Base-by-base conservation (phyloP, 805 yeast genomes). In the Yamadazyma paraphyllophila region DNA sequence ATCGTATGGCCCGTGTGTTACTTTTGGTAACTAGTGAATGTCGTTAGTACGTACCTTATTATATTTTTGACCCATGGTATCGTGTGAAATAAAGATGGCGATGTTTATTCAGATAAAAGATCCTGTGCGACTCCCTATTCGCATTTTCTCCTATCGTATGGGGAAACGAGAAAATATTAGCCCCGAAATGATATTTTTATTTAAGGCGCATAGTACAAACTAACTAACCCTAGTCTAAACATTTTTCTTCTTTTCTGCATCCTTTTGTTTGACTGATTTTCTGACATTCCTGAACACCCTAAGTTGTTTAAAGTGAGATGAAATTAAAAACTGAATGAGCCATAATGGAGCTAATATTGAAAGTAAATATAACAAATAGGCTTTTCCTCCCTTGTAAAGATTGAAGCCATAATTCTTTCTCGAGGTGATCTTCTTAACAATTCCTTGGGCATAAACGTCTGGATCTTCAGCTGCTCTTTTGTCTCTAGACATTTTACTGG, bases 351-450 rank as follows among this genome's bases (percentile, higher is more conserved):
- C 43, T 44, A 46, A 55, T 16, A 59, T 39, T 12, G 55, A 39
- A 7, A 45, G 24, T n/a, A 55, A 53, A 24, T 57, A 57, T 25
- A 59, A 44, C 2, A 44, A 13, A 35, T 47, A 55, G 2, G 67
- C 58, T n/a, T 30, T 15, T 2, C 54, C 55, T 9, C 71, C 71
- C 34, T 52, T 50, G 41, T 57, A 66, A 29, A 65, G 47, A 45
- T 63, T 63, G 48, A 66, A 63, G 5, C 66, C 64, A 5, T 59
- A 52, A 40, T 50, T 53, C 38, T 54, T 36, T 16, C 39, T 44
- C 8, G 47, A 47, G 27, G 53, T 47, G 36, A 63, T 49, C 29
- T 54, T 51, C 12, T 44, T 25, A 14, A 57, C 59, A 2, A 65
- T 57, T 25, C 57, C 51, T 36, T 61, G 50, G 25, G 71, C 68